phyloP scores from a whole-genome alignment of 129 eudicot genomes.

The Centella asiatica region DNA sequence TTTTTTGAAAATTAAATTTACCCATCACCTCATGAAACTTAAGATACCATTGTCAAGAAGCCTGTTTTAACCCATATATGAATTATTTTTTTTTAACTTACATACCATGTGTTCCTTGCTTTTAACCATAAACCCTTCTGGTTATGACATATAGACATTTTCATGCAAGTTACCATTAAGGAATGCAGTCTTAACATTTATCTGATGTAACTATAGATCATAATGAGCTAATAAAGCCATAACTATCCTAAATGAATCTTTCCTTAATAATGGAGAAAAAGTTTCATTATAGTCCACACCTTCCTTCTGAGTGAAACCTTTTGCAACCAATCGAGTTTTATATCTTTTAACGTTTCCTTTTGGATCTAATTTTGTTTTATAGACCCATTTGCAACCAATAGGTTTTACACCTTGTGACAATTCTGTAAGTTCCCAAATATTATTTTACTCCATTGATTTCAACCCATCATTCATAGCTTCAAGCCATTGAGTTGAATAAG shows the following conservation, averaged over 20 bases:
- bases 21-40: not conserved
- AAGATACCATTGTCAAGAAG: not conserved
- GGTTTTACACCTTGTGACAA: not conserved
- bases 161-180: not conserved
- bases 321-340: not conserved
- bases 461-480: not conserved
- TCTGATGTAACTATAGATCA: not conserved
- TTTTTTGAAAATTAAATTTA: no score
- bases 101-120: no score
- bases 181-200: not conserved
- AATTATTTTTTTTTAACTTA: no score
- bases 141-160: not conserved
- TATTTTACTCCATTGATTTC: not conserved
- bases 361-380: not conserved
- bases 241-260: not conserved
- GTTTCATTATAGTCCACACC: not conserved
- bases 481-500: no score
- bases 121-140: not conserved
- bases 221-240: not conserved
- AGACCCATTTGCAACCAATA: constrained; percentile 3
- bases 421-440: constrained; percentile 1
- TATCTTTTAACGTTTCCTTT: not conserved
- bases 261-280: not conserved
- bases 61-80: no score
- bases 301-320: not conserved